Evolutionary conservation across 495 filamentous ascomycete species (phyloP).

Genomic region (Neurospora tetrasperma): DNA sequence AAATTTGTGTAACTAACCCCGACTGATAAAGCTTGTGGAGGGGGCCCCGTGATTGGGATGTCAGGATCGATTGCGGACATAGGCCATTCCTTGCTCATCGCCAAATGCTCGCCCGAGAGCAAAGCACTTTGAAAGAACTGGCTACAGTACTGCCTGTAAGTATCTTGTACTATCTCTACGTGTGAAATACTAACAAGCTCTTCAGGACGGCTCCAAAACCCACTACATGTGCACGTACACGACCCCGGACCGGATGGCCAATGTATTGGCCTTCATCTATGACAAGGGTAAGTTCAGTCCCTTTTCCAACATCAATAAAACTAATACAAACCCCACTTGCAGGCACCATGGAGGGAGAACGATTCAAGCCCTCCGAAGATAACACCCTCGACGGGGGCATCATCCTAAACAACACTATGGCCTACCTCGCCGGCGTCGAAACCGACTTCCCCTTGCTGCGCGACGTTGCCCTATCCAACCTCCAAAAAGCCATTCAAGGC

Average conservation of each 20-base stretch:
- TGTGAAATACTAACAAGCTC: background rate
- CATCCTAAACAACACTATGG: constrained; percentile 3
- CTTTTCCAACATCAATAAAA: background rate
- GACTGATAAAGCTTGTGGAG: background rate
- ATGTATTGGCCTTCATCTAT: constrained; percentile 18
- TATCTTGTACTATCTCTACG: background rate
- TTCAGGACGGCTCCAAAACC: background rate
- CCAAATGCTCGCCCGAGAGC: background rate
- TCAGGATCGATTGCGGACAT: constrained; percentile 9
- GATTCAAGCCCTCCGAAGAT: background rate
- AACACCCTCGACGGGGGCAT: background rate
- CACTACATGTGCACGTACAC: background rate
- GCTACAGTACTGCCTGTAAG: background rate
- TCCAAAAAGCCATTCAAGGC: background rate
- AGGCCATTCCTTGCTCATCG: constrained; percentile 2
- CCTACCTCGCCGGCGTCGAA: background rate
- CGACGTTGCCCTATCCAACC: background rate
- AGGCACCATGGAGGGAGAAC: background rate
- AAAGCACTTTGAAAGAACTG: background rate
- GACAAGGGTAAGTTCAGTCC: constrained; percentile 1
- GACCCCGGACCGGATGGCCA: background rate
- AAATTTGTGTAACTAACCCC: background rate
- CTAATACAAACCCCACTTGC: background rate
- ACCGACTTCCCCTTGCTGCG: background rate
- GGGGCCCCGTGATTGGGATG: constrained; percentile 9